Base-by-base conservation (phyloP, 2,329 filamentous ascomycete genomes). In the Pezicula radicicola region DNA sequence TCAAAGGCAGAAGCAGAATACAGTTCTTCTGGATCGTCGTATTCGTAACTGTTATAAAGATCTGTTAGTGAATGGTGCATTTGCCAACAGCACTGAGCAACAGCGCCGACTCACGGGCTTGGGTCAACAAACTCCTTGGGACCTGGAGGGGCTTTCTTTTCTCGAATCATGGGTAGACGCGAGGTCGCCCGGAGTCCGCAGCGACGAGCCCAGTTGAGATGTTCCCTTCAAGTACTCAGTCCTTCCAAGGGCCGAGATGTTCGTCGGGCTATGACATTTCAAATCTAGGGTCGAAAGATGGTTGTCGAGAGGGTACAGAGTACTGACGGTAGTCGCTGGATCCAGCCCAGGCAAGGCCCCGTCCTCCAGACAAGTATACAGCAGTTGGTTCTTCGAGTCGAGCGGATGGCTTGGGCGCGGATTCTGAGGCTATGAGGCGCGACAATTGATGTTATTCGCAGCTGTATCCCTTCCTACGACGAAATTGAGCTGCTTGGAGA, bases 111-210 rank as follows among this genome's bases (percentile, higher is more conserved):
- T 70, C 74, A 83, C 81, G 69, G 64, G 69, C 76, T 78, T 66
- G 75, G 75, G 51, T 80, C 75, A 58, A 80, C 80, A 66, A 78
- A 75, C 70, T 77, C 75, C 71, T 79, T 75, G 68, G 78, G 75
- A 74, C 79, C 80, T 77, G 78, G 77, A 71, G 79, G 76, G 70
- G 74, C 72, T 69, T 73, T 76, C 70, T 77, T 74, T 70, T 82
- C 76, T 68, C 72, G 74, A 70, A 75, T 73, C 78, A 81, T 80
- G 70, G 65, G 67, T 65, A 21, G 35, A 48, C 48, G 48, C 39
- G 40, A 41, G 43, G 51, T 55, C 55, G 50, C 48, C 54, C 51
- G 56, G 54, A 48, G 39, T 46, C 30, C 52, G 58, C 54, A 57
- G 56, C 55, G 53, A 58, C 54, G 51, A 41, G 45, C 50, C 49